Evolutionary conservation across 179 eudicot species (phyloP), one percentile per base, ranked within the genome.

Genomic region (Heliamphora pulchella): DNA sequence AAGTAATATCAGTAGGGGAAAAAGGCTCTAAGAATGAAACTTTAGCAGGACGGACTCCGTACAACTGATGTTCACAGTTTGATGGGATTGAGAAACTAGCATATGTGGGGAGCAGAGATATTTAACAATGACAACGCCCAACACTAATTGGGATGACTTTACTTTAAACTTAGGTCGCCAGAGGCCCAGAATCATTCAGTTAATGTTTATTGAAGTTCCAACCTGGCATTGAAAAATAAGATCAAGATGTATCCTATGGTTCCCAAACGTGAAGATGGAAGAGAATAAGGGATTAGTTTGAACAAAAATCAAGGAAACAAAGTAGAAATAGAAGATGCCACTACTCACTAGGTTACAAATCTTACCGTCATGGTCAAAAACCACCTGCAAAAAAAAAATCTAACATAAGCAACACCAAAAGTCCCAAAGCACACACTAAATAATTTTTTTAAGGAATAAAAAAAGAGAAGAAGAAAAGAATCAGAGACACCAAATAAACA

Each of bases 341-440:
- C 71, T 76, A 66, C 82, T 64, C 64, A 79, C 76, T 74, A 66
- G 83, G 75, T 18, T 9, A 68, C 55, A 80, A 77, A 78, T 79
- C 94, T 89, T 84, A 94, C 98, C 98, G 80, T 91, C 92, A 86
- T 94, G 93, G 84, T 94, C 98, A 84, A 94, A 94, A 81, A 94
- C 97, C 85, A 93, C 97, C 98, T 94, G 97, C 90, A 90, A 78
- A 78, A 75, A 41, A 79, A n/a, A 1, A 65, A 43, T 59, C 66
- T 17, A 81, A 68, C 47, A 77, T 57, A 80, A 81, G 67, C 70
- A 54, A 17, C 31, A 69, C 48, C 17, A 70, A 54, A 61, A 61
- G 17, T 61, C 65, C 41, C 54, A 58, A 61, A 44, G 13, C 3
- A 61, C 10, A 75, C 2, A 68, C 13, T 8, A 43, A 69, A 58